Percentiles rank a stretch among this genome's conserved stretches.
Conservation (phyloP, 257 asterid genomes). For the Nicotiana tomentosiformis region DNA sequence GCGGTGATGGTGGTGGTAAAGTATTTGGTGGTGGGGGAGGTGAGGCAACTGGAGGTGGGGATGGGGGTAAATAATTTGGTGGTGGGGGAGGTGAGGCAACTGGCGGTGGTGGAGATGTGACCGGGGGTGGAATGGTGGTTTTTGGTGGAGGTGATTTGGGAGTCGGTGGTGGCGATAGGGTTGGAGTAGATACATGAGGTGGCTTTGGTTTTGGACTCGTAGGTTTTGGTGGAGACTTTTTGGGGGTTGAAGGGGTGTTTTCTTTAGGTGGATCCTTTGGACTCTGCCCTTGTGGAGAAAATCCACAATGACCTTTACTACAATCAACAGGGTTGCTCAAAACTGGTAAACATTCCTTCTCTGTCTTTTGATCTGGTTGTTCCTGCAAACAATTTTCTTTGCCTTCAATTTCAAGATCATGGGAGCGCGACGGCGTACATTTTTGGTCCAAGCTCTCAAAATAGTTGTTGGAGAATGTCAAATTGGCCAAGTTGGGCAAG, state of each 20-base stretch:
- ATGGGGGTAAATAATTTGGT: background rate
- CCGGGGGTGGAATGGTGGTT: background rate
- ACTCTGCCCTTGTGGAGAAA: background rate
- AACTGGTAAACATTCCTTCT: slow-evolving; percentile 27
- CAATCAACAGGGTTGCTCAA: slow-evolving; percentile 49
- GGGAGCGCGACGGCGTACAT: slow-evolving; percentile 25
- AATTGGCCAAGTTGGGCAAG: slow-evolving; percentile 38
- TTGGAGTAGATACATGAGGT: background rate
- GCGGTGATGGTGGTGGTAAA: background rate
- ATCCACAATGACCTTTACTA: slow-evolving; percentile 33
- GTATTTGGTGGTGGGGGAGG: background rate
- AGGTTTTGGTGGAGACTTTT: slow-evolving; percentile 15
- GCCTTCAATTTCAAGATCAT: slow-evolving; percentile 22
- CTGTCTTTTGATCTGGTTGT: slow-evolving; percentile 33
- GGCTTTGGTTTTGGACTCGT: background rate
- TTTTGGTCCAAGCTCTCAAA: slow-evolving; percentile 35
- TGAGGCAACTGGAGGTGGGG: slow-evolving; percentile 7
- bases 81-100: background rate
- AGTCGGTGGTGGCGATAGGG: background rate
- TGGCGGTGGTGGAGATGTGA: background rate
- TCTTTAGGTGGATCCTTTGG: slow-evolving; percentile 4
- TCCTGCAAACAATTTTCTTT: slow-evolving; percentile 42
- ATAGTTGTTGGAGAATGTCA: slow-evolving; percentile 36
- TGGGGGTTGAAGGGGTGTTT: slow-evolving; percentile 11
- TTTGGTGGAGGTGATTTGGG: background rate